Conservation (phyloP, 768 basidiomycete genomes). For the Boletus insuetus region DNA sequence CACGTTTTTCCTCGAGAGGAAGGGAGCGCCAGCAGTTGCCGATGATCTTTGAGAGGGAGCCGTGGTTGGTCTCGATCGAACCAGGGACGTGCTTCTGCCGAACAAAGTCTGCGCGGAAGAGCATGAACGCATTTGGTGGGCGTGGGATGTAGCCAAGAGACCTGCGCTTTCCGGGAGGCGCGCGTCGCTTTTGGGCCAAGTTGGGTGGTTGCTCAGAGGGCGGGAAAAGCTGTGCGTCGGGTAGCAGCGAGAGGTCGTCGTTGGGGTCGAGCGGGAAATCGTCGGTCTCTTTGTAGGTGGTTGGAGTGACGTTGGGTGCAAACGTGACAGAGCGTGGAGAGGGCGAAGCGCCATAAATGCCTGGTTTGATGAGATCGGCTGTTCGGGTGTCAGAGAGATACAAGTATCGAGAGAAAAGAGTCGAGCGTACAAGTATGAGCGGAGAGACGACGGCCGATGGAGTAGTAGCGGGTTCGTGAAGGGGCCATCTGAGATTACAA, state of each 20-base stretch:
- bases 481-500: conserved; percentile 13
- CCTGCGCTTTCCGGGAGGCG: conserved; percentile 60
- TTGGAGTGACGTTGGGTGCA: conserved; percentile 60
- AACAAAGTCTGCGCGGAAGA: conserved; percentile 37
- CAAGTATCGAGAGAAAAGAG: neutral
- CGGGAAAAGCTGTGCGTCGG: conserved; percentile 48
- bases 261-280: conserved; percentile 21
- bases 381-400: conserved; percentile 3
- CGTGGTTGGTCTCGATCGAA: conserved; percentile 49
- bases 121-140: conserved; percentile 36
- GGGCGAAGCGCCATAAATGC: conserved; percentile 47
- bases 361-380: conserved; percentile 46
- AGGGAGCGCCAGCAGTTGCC: conserved; percentile 65
- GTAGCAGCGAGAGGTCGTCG: conserved; percentile 31
- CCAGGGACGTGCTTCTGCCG: conserved; percentile 49
- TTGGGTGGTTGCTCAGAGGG: conserved; percentile 44
- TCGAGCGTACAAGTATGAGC: conserved; percentile 20
- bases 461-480: conserved; percentile 23
- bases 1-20: conserved; percentile 64
- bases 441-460: conserved; percentile 41
- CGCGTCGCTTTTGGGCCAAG: conserved; percentile 43
- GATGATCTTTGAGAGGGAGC: conserved; percentile 49
- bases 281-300: conserved; percentile 43
- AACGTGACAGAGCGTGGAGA: conserved; percentile 56
- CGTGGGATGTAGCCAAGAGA: conserved; percentile 44